Evolutionary conservation across 2,329 filamentous ascomycete genomes (phyloP).

Genomic region (Microsporum canis): DNA sequence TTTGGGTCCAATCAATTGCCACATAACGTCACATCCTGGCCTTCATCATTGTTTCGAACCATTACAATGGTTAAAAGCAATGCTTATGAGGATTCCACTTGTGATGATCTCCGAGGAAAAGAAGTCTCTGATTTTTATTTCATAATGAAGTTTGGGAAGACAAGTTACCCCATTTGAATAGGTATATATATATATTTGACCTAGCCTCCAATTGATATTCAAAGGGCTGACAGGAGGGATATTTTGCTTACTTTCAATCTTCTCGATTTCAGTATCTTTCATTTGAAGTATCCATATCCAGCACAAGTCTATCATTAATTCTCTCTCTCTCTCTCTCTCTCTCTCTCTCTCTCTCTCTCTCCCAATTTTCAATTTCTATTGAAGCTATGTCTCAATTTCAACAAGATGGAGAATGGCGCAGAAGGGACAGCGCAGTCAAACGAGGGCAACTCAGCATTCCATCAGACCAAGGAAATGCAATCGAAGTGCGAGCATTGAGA

Average conservation of each 20-base stretch:
- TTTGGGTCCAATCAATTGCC: neutral
- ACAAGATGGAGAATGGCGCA: slow-evolving; percentile 7
- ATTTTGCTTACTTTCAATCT: neutral
- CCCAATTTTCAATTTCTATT: neutral
- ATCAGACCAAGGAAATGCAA: slow-evolving; percentile 40
- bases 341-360: neutral
- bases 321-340: neutral
- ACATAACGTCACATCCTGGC: slow-evolving; percentile 3
- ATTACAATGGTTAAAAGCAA: neutral
- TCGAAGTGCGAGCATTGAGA: slow-evolving; percentile 59
- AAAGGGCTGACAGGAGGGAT: neutral
- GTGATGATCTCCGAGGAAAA: slow-evolving; percentile 2
- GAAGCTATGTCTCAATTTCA: slow-evolving; percentile 1
- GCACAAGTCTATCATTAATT: neutral
- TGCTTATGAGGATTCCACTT: neutral
- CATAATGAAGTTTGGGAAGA: neutral
- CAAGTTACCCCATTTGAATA: neutral
- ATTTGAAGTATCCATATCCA: neutral
- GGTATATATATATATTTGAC: neutral
- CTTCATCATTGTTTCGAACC: neutral
- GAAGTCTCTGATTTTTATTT: neutral
- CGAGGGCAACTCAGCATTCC: slow-evolving; percentile 29
- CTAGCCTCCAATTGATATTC: neutral
- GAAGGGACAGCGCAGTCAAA: slow-evolving; percentile 8
- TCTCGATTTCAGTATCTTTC: neutral